Percentiles rank a stretch among this genome's conserved stretches.
These are phyloP conservation scores for Cyberlindnera mississippiensis DNA, from an alignment of 805 yeast species.

Conservation along the genomic window DNA sequence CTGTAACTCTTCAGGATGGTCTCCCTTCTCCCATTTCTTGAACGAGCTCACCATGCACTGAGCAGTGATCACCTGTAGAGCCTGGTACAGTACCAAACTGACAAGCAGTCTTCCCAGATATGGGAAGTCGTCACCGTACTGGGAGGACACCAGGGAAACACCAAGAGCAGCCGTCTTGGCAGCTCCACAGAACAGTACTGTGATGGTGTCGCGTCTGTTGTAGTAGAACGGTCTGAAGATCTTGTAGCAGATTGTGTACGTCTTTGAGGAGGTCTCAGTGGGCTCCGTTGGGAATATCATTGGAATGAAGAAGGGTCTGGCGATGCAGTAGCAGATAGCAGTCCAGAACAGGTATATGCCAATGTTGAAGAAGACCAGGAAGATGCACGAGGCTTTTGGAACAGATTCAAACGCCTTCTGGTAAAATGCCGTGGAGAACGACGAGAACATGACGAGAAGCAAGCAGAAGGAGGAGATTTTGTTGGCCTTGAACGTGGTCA, in stretches of 20 bases:
- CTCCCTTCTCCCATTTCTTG: conserved; percentile 54
- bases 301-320: conserved; percentile 56
- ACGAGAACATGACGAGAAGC: conserved; percentile 68
- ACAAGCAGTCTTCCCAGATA: conserved; percentile 70
- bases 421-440: conserved; percentile 84
- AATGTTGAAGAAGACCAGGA: conserved; percentile 77
- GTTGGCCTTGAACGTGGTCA: conserved; percentile 52
- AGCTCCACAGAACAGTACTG: conserved; percentile 84
- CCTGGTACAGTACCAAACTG: conserved; percentile 81
- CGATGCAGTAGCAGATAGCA: conserved; percentile 48
- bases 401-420: conserved; percentile 74
- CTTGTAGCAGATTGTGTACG: conserved; percentile 40
- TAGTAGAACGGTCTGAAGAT: conserved; percentile 62
- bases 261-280: conserved; percentile 36
- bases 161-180: conserved; percentile 94
- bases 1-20: conserved; percentile 17
- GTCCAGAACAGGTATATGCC: conserved; percentile 81
- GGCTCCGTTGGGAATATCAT: conserved; percentile 46
- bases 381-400: conserved; percentile 62
- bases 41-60: conserved; percentile 63
- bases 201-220: conserved; percentile 64
- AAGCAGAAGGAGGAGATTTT: conserved; percentile 82
- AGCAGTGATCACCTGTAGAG: conserved; percentile 83
- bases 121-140: conserved; percentile 61
- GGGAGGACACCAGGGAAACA: conserved; percentile 75